Percentiles rank a stretch among this genome's conserved stretches.
Evolutionary conservation across 345 rosid genomes (phyloP).

Genomic region (Boechera stricta): DNA sequence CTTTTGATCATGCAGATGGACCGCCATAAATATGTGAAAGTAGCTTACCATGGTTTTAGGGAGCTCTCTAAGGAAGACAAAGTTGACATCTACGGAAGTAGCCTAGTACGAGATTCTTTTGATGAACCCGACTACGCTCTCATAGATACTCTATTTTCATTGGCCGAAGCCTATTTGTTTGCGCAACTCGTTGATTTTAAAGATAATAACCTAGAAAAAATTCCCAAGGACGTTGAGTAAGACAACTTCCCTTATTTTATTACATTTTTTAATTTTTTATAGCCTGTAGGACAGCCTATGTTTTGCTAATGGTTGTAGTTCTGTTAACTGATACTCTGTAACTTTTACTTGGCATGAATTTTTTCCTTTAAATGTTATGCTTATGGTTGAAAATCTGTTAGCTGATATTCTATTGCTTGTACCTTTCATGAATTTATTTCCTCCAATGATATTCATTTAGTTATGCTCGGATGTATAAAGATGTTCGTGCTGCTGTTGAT

Average conservation of each 20-base stretch:
- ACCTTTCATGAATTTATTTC: not conserved
- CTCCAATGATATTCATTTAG: constrained; percentile 48
- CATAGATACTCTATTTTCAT: constrained; percentile 91
- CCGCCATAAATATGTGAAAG: constrained; percentile 95
- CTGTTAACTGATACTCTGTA: not conserved
- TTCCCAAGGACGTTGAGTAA: constrained; percentile 71
- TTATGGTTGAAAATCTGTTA: not conserved
- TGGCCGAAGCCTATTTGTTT: constrained; percentile 95
- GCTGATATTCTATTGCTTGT: not conserved
- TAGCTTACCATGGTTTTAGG: constrained; percentile 95
- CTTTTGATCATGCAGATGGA: constrained; percentile 73
- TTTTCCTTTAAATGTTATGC: not conserved
- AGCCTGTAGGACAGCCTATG: not conserved
- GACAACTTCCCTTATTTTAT: constrained; percentile 34
- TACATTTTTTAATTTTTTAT: constrained; percentile 14
- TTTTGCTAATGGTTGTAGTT: not conserved
- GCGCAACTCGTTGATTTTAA: constrained; percentile 94
- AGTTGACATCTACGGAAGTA: constrained; percentile 81
- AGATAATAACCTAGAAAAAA: constrained; percentile 78
- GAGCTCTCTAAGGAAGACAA: constrained; percentile 95
- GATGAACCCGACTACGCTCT: constrained; percentile 99
- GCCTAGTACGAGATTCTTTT: constrained; percentile 83
- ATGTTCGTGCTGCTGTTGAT: constrained; percentile 97
- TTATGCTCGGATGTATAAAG: constrained; percentile 83
- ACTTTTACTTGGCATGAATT: not conserved